These are phyloP conservation scores for Blastomyces parvus DNA, from an alignment of 2,329 filamentous ascomycete genomes.

Conservation along the genomic window DNA sequence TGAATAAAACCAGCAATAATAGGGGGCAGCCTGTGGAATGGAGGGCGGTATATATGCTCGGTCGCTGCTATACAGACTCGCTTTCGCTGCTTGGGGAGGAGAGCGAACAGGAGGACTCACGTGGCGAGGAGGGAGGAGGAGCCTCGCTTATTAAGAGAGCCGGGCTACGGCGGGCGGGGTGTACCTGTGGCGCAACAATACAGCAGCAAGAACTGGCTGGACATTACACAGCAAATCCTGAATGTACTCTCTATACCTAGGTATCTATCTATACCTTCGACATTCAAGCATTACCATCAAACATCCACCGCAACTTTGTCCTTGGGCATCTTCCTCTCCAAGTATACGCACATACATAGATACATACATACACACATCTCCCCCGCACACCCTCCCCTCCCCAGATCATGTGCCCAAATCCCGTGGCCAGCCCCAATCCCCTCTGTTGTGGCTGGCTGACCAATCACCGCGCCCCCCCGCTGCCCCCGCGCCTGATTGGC, in stretches of 20 bases:
- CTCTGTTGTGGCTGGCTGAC: not conserved
- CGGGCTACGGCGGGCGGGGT: not conserved
- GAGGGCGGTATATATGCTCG: not conserved
- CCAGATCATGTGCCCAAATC: conserved; percentile 31
- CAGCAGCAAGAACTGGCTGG: not conserved
- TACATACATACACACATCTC: no score
- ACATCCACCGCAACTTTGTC: no score
- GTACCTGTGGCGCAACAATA: not conserved
- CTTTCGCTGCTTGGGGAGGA: no score
- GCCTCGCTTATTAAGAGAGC: not conserved
- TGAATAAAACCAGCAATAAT: no score
- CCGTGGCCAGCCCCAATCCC: conserved; percentile 21
- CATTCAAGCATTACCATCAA: no score
- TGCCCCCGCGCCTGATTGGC: conserved; percentile 23
- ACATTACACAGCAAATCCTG: no score
- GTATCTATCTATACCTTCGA: no score
- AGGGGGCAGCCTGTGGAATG: not conserved
- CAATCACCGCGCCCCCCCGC: conserved; percentile 17
- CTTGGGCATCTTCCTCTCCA: no score
- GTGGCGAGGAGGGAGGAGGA: not conserved
- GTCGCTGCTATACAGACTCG: no score
- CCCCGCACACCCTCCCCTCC: not conserved
- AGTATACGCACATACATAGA: no score
- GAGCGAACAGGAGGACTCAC: not conserved
- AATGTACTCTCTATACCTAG: no score